Conservation (phyloP, 139 green algal genomes). For the Micractinium sp. region DNA sequence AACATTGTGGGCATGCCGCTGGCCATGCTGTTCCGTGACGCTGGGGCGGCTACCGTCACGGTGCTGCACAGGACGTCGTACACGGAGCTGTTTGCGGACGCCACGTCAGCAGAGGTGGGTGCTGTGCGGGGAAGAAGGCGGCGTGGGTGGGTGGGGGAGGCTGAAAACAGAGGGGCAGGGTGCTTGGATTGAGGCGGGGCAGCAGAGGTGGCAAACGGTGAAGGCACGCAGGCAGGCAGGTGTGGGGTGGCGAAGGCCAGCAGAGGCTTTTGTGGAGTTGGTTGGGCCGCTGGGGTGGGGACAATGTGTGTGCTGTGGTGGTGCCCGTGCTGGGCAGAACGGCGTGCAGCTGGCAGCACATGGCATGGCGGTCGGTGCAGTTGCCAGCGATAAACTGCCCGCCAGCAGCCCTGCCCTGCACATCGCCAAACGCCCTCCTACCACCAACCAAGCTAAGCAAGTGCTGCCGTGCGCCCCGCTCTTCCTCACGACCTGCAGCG, state of each 20-base stretch:
- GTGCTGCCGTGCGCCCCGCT: too few species aligned
- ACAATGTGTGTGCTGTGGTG: not conserved
- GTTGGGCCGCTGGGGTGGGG: too few species aligned
- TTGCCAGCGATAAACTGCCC: not conserved
- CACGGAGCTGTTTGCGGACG: constrained; percentile 44
- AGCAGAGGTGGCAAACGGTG: not conserved
- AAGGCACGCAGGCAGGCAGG: too few species aligned
- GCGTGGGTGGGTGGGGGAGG: not conserved
- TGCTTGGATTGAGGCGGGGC: not conserved
- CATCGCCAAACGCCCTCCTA: too few species aligned
- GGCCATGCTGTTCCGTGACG: constrained; percentile 88
- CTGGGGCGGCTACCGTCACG: constrained; percentile 76
- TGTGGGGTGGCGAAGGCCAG: too few species aligned
- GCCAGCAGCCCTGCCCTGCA: not conserved
- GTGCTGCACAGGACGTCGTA: constrained; percentile 70
- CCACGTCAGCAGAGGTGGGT: not conserved
- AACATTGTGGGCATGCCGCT: constrained; percentile 97
- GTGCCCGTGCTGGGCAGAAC: not conserved
- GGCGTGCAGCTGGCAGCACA: not conserved
- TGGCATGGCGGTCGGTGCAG: not conserved
- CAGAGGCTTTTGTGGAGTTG: too few species aligned
- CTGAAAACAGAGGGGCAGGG: not conserved
- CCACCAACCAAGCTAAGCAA: too few species aligned
- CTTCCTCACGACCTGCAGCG: not conserved
- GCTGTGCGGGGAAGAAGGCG: not conserved